These are phyloP conservation scores for Nicotiana attenuata DNA, from an alignment of 257 asterid species.

Conservation along the genomic window DNA sequence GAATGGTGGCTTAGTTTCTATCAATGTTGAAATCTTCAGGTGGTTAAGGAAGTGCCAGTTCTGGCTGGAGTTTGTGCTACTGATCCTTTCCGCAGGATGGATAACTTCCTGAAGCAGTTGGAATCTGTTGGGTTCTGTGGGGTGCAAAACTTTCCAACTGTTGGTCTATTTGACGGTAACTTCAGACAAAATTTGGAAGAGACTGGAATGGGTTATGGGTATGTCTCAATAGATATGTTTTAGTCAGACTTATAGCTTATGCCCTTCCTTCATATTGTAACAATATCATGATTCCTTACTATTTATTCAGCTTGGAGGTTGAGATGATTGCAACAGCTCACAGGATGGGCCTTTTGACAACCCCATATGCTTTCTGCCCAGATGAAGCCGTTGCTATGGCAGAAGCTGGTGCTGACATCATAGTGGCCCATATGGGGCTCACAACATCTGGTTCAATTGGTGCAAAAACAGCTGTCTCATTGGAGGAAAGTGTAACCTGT, in stretches of 20 bases:
- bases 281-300: slow-evolving; percentile 2
- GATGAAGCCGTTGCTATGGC: slow-evolving; percentile 90
- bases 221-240: slow-evolving; percentile 5
- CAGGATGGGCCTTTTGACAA: slow-evolving; percentile 85
- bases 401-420: slow-evolving; percentile 91
- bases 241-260: neutral
- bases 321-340: slow-evolving; percentile 95
- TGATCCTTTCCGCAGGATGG: slow-evolving; percentile 93
- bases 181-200: slow-evolving; percentile 90
- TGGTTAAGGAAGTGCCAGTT: slow-evolving; percentile 85
- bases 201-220: slow-evolving; percentile 98
- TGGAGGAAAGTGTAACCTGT: slow-evolving; percentile 71
- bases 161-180: slow-evolving; percentile 91
- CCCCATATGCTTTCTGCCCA: slow-evolving; percentile 89
- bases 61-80: slow-evolving; percentile 98
- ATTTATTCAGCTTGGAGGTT: slow-evolving; percentile 68
- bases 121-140: slow-evolving; percentile 89
- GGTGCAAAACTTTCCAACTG: slow-evolving; percentile 97
- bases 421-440: slow-evolving; percentile 99
- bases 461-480: slow-evolving; percentile 78
- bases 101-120: slow-evolving; percentile 85
- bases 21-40: slow-evolving; percentile 35
- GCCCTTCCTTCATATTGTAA: neutral
- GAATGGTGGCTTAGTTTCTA: slow-evolving; percentile 6
- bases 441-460: slow-evolving; percentile 94